phyloP scores from a whole-genome alignment of 2,329 filamentous ascomycete genomes.

The Leptographium lundbergii region DNA sequence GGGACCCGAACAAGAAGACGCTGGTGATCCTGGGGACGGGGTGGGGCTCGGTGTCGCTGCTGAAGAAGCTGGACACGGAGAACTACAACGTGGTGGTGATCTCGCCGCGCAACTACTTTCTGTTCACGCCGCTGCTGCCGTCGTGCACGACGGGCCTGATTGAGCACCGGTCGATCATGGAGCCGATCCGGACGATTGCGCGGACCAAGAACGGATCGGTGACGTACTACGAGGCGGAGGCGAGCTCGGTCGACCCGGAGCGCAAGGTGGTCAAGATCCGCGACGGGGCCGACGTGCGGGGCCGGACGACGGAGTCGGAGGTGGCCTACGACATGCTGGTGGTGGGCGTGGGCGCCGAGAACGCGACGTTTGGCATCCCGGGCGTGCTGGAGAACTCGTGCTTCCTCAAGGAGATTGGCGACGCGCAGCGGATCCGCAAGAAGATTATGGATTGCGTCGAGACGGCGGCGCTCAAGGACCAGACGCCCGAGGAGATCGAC shows the following conservation, averaged over 20 bases:
- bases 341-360: slow-evolving; percentile 92
- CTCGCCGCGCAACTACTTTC: slow-evolving; percentile 98
- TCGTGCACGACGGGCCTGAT: slow-evolving; percentile 96
- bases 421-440: slow-evolving; percentile 92
- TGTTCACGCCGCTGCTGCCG: slow-evolving; percentile 93
- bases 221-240: slow-evolving; percentile 96
- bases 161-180: slow-evolving; percentile 99
- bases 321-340: slow-evolving; percentile 98
- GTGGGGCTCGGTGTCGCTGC: slow-evolving; percentile 87
- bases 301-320: slow-evolving; percentile 67
- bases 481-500: slow-evolving; percentile 75
- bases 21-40: slow-evolving; percentile 90
- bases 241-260: slow-evolving; percentile 86
- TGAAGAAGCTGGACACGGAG: slow-evolving; percentile 97
- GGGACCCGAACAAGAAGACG: slow-evolving; percentile 89
- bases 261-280: slow-evolving; percentile 79
- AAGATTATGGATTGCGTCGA: slow-evolving; percentile 99
- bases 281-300: slow-evolving; percentile 89
- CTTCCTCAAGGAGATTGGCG: slow-evolving; percentile 96
- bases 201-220: slow-evolving; percentile 88
- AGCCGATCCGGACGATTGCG: slow-evolving; percentile 90
- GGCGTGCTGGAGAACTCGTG: slow-evolving; percentile 91
- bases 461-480: slow-evolving; percentile 96
- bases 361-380: slow-evolving; percentile 94
- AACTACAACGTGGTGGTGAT: slow-evolving; percentile 99